These are phyloP conservation scores for Trypanosoma mega DNA, from an alignment of 208 protist genomes.

Conservation along the genomic window DNA sequence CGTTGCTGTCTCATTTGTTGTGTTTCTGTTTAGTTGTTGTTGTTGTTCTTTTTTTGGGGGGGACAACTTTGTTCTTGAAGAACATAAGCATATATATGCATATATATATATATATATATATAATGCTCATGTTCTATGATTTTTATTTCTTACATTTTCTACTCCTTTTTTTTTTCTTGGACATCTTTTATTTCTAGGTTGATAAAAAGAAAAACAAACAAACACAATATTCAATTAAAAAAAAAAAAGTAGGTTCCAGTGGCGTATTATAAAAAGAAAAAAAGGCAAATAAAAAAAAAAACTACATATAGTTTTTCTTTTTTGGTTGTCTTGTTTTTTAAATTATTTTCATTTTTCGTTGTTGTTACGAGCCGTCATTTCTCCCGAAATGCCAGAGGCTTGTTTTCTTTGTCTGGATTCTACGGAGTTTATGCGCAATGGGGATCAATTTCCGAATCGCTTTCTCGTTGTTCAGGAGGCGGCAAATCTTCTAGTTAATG, in stretches of 20 bases:
- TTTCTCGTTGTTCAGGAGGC: constrained; percentile 96
- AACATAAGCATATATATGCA: background rate
- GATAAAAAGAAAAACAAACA: no score
- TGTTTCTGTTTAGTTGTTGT: background rate
- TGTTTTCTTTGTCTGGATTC: constrained; percentile 95
- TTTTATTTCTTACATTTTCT: constrained; percentile 11
- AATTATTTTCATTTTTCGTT: constrained; percentile 3
- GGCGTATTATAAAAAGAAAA: no score
- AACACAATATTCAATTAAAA: background rate
- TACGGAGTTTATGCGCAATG: constrained; percentile 98
- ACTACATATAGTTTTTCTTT: constrained; percentile 12
- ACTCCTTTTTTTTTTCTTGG: constrained; percentile 1
- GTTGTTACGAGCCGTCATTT: constrained; percentile 3
- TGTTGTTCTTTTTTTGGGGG: background rate
- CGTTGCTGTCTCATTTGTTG: background rate
- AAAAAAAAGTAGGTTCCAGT: background rate
- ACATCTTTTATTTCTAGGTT: no score
- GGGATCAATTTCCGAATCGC: constrained; percentile 96
- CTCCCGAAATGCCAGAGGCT: constrained; percentile 70
- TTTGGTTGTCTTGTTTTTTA: constrained; percentile 7
- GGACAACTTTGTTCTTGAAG: background rate
- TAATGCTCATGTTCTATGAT: background rate
- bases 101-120: constrained; percentile 1
- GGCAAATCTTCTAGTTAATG: constrained; percentile 92
- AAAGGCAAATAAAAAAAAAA: constrained; percentile 18